Evolutionary conservation across 2,329 filamentous ascomycete genomes (phyloP).

Genomic region (Tolypocladium sp.): DNA sequence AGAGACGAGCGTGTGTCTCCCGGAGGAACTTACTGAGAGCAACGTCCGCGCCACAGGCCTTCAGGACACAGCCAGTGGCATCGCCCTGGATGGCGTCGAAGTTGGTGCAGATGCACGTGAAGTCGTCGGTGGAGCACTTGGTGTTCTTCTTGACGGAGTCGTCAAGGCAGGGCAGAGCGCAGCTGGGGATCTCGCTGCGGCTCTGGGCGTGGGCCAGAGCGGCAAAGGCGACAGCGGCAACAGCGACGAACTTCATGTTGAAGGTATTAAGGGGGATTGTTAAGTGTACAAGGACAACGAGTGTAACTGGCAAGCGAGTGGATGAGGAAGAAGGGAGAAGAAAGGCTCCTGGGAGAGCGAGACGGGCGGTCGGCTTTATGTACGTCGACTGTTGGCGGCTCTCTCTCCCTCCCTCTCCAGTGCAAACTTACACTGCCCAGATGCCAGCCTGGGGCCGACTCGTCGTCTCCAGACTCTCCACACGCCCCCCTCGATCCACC

Average conservation of each 20-base stretch:
- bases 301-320: constrained; percentile 20
- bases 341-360: constrained; percentile 1
- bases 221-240: constrained; percentile 23
- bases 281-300: constrained; percentile 16
- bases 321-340: constrained; percentile 10
- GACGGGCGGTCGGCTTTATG: constrained; percentile 19
- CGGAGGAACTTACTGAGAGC: constrained; percentile 18
- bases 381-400: constrained; percentile 7
- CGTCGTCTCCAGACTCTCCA: not conserved
- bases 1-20: no score
- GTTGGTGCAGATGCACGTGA: constrained; percentile 16
- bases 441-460: not conserved
- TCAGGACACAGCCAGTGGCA: constrained; percentile 18
- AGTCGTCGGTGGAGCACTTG: constrained; percentile 14
- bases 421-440: not conserved
- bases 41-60: constrained; percentile 16
- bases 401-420: not conserved
- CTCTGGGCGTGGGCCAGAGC: constrained; percentile 24
- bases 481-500: not conserved
- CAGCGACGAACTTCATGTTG: constrained; percentile 28
- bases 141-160: constrained; percentile 17
- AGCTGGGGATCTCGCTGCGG: constrained; percentile 24
- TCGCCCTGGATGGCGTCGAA: constrained; percentile 13
- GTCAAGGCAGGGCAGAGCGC: constrained; percentile 27
- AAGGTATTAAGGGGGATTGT: constrained; percentile 6